These are phyloP conservation scores for Fraxinus greggii DNA, from an alignment of 305 asterid genomes.

Conservation along the genomic window DNA sequence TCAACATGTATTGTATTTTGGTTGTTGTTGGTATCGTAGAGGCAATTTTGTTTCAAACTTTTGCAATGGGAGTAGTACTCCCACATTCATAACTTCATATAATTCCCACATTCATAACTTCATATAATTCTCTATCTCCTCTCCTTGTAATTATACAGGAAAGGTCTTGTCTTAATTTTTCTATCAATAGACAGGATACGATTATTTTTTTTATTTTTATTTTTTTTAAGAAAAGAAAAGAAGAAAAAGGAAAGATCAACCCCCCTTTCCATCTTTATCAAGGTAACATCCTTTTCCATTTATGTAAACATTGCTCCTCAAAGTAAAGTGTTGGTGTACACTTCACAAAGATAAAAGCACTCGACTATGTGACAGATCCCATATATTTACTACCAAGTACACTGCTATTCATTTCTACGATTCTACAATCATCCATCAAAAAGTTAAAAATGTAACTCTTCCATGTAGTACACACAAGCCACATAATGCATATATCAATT, in stretches of 20 bases:
- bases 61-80: background rate
- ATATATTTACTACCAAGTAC: background rate
- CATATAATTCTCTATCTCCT: background rate
- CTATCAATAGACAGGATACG: background rate
- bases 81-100: background rate
- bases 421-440: constrained; percentile 16
- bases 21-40: background rate
- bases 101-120: background rate
- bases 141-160: background rate
- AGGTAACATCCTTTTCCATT: background rate
- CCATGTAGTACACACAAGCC: constrained; percentile 10
- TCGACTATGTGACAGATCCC: background rate
- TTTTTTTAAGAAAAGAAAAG: no score
- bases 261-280: background rate
- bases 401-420: constrained; percentile 3
- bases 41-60: background rate
- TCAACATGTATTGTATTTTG: background rate
- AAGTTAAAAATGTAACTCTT: constrained; percentile 3
- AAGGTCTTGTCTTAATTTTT: background rate
- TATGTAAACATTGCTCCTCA: background rate
- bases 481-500: constrained; percentile 11
- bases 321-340: background rate
- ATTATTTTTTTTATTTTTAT: no score
- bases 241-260: background rate
- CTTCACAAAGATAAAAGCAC: background rate